Base-by-base conservation (phyloP, 495 filamentous ascomycete species). In the Aspergillus ostianus region DNA sequence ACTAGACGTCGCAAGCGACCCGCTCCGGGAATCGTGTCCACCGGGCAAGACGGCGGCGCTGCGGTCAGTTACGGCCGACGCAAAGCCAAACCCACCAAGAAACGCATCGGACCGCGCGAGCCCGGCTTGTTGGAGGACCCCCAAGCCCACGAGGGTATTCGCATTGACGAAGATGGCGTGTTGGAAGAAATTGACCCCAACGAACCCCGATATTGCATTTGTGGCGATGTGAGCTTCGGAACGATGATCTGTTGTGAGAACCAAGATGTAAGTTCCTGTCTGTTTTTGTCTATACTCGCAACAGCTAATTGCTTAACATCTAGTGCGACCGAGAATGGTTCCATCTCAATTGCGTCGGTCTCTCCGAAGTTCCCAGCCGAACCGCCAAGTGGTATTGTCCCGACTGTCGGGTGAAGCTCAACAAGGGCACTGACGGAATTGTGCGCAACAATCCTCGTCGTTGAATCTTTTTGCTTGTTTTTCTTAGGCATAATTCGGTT, bases 181-280 rank as follows among this genome's bases (percentile, higher is more conserved):
- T 51, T 80, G 7, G 92, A 96, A 66, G 79, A 88, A 58, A 91
- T 96, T 65, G 92, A 96, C 73, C 87, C 90, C 6, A 82, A 92
- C 63, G 94, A 97, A 76, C 87, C 90, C 15, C 80, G 86, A 53
- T 98, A 97, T 71, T 98, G 94, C 72, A 70, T 94, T 13, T 98
- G 94, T 73, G 88, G 92, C 58, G 83, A 93, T 56, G 92, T 98
- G 47, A 96, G 91, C 68, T 96, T 87, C 70, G 94, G 94, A 53
- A 88, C 85, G 26, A 98, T 98, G 94, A 93, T 98, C 68, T 87
- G 87, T 64, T 98, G 94, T 66, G 94, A 98, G 66, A 96, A 95
- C 67, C 75, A 78, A 56, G 86, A 95, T 79, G 93, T 96, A 80
- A 85, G 91, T 81, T 61, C 18, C 9, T 45, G 59, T 51, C 63